phyloP scores from a whole-genome alignment of 2,329 filamentous ascomycete genomes.

The Hymenoscyphus fructigenus region DNA sequence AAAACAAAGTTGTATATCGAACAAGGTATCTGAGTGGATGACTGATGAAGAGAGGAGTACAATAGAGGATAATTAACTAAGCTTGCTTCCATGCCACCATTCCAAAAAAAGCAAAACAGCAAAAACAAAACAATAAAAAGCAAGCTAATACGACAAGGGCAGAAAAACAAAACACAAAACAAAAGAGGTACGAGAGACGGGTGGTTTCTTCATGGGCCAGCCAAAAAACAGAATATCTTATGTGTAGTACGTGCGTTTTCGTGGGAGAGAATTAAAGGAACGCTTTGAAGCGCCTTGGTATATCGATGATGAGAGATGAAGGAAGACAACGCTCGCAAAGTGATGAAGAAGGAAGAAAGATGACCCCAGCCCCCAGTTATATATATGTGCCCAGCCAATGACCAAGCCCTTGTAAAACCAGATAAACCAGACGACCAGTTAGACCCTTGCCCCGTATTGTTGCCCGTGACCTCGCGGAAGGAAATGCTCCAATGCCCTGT shows the following conservation, averaged over 20 bases:
- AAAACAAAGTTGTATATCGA: constrained; percentile 48
- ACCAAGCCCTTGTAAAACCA: not conserved
- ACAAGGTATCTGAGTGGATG: constrained; percentile 56
- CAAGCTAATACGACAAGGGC: not conserved
- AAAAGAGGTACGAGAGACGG: constrained; percentile 31
- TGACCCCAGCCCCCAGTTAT: not conserved
- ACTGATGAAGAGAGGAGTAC: constrained; percentile 31
- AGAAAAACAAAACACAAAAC: constrained; percentile 11
- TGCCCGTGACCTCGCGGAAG: constrained; percentile 44
- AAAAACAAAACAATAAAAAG: not conserved
- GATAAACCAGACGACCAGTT: constrained; percentile 21
- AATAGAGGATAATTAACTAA: constrained; percentile 32
- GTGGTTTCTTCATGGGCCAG: constrained; percentile 39
- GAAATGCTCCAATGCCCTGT: constrained; percentile 29
- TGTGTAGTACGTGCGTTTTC: constrained; percentile 15
- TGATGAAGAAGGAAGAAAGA: constrained; percentile 8
- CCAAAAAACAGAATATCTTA: constrained; percentile 29
- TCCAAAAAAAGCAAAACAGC: not conserved
- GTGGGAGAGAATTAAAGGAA: constrained; percentile 29
- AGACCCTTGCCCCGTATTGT: constrained; percentile 43
- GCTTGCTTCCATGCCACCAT: not conserved
- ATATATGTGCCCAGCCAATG: constrained; percentile 3
- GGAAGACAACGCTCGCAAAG: constrained; percentile 34
- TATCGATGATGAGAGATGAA: constrained; percentile 21
- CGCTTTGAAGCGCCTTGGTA: constrained; percentile 24